Percentiles rank a stretch among this genome's conserved stretches.
phyloP scores from a whole-genome alignment of 2,329 filamentous ascomycete species.

The Mycocentrospora acerina region DNA sequence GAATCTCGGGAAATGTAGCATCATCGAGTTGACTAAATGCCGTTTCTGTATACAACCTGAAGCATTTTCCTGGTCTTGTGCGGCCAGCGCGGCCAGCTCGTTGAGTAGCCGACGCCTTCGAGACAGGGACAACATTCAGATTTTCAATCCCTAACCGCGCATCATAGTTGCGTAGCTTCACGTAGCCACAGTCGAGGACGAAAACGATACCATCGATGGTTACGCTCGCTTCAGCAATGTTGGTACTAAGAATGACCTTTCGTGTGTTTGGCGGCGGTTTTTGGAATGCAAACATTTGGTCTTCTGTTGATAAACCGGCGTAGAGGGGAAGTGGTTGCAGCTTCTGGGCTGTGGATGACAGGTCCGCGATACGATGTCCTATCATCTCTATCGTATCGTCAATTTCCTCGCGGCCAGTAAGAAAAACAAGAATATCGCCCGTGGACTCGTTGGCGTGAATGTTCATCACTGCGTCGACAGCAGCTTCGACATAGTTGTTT shows the following conservation, averaged over 20 bases:
- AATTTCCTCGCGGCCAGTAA: constrained; percentile 93
- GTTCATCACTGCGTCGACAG: constrained; percentile 79
- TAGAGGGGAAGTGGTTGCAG: constrained; percentile 80
- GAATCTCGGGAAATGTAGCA: constrained; percentile 83
- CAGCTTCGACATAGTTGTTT: constrained; percentile 83
- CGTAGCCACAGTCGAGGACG: constrained; percentile 87
- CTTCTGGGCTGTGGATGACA: constrained; percentile 60
- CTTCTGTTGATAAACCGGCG: constrained; percentile 82
- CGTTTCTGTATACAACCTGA: constrained; percentile 82
- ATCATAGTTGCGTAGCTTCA: constrained; percentile 85
- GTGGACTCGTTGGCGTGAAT: constrained; percentile 79
- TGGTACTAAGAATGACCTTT: constrained; percentile 91
- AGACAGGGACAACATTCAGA: constrained; percentile 77
- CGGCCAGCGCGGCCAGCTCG: constrained; percentile 87
- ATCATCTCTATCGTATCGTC: constrained; percentile 79
- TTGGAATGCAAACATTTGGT: constrained; percentile 95
- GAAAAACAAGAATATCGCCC: constrained; percentile 87
- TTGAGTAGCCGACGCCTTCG: constrained; percentile 90
- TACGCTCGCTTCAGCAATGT: constrained; percentile 94
- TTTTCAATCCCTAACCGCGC: constrained; percentile 84
- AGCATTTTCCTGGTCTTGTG: constrained; percentile 90
- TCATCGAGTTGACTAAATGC: constrained; percentile 67
- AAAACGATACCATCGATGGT: constrained; percentile 90
- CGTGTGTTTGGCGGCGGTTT: constrained; percentile 76
- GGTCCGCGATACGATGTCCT: constrained; percentile 66